Evolutionary conservation across 2,329 filamentous ascomycete genomes (phyloP).

Genomic region (Daldinia sp.): DNA sequence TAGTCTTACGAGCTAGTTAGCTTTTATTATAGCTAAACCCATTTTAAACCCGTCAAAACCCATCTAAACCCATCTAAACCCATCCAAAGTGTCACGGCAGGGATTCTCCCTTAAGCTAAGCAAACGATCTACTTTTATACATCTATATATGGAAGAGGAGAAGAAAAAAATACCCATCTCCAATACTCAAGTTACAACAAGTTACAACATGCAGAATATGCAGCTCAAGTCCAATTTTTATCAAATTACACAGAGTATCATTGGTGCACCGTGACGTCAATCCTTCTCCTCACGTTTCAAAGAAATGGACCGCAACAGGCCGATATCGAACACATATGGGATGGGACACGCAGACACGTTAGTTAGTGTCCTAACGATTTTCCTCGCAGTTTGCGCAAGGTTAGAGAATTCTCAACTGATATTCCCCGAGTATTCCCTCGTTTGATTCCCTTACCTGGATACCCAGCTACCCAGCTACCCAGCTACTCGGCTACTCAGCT

Average conservation of each 20-base stretch:
- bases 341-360: conserved; percentile 12
- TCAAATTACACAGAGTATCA: conserved; percentile 23
- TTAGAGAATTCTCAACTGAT: conserved; percentile 1
- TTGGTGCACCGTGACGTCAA: conserved; percentile 45
- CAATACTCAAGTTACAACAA: conserved; percentile 4
- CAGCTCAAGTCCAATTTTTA: conserved; percentile 41
- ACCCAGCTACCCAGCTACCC: too few relatives aligned
- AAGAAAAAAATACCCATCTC: background rate
- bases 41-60: too few relatives aligned
- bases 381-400: conserved; percentile 19
- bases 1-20: too few relatives aligned
- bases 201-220: conserved; percentile 7
- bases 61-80: too few relatives aligned
- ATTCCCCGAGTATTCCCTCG: background rate
- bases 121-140: background rate
- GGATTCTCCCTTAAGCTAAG: background rate
- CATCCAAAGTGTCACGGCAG: background rate
- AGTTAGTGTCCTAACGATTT: conserved; percentile 13
- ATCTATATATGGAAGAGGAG: background rate
- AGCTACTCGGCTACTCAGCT: too few relatives aligned
- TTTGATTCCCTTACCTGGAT: background rate
- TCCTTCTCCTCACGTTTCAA: conserved; percentile 40
- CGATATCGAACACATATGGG: conserved; percentile 21
- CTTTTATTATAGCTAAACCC: too few relatives aligned
- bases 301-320: conserved; percentile 36